phyloP scores from a whole-genome alignment of 345 rosid genomes.

The Linum tenue region DNA sequence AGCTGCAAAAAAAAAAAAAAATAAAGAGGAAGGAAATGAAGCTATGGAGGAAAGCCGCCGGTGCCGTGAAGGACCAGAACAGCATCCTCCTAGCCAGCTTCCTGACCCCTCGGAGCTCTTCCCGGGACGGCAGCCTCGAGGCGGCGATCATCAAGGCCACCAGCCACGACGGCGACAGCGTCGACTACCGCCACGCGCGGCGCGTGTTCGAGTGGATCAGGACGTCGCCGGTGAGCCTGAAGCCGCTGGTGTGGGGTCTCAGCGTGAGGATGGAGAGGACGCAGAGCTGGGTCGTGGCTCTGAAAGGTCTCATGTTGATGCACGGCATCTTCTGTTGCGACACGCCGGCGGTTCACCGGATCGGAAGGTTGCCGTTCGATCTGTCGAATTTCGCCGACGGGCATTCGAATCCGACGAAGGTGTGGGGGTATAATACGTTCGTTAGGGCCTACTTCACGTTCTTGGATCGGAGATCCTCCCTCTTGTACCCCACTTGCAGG shows the following conservation, averaged over 20 bases:
- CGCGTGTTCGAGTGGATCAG: conserved; percentile 59
- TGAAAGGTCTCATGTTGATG: conserved; percentile 67
- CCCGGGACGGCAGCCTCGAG: conserved; percentile 49
- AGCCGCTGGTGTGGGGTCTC: conserved; percentile 42
- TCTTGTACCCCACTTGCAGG: conserved; percentile 17
- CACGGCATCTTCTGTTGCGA: conserved; percentile 70
- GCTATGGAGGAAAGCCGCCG: conserved; percentile 65
- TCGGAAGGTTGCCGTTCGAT: conserved; percentile 64
- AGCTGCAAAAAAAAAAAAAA: background rate
- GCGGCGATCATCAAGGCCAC: conserved; percentile 69
- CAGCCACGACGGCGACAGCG: conserved; percentile 48
- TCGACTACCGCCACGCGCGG: conserved; percentile 56
- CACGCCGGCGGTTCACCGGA: conserved; percentile 30
- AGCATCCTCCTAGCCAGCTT: conserved; percentile 35
- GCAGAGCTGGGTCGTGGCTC: conserved; percentile 63
- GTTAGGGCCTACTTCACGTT: conserved; percentile 59
- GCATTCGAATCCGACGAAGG: conserved; percentile 17
- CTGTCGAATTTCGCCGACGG: conserved; percentile 49
- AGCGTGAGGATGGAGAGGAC: conserved; percentile 49
- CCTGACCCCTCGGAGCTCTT: conserved; percentile 26
- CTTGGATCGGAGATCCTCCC: conserved; percentile 44
- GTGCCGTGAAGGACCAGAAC: conserved; percentile 65
- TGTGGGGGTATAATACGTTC: conserved; percentile 47
- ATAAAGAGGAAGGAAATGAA: conserved; percentile 24
- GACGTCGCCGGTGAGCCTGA: conserved; percentile 46